Percentiles rank a stretch among this genome's conserved stretches.
phyloP scores from a whole-genome alignment of 192 early-diverging fungal species.

The Umbelopsis ramanniana region DNA sequence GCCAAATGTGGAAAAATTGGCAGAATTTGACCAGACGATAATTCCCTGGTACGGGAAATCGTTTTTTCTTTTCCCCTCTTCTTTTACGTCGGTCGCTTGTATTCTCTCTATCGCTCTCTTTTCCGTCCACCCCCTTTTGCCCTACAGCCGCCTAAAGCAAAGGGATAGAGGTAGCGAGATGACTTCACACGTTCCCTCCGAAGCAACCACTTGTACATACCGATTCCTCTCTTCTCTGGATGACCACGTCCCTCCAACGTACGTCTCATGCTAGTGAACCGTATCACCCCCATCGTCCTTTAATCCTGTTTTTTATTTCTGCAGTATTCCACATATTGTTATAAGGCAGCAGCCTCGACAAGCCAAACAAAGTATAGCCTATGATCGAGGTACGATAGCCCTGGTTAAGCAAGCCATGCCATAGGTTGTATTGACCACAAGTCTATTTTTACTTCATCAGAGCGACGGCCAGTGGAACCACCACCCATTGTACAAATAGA shows the following conservation, averaged over 20 bases:
- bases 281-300: neutral
- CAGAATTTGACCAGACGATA: conserved; percentile 16
- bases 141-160: too few relatives aligned
- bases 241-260: conserved; percentile 19
- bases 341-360: conserved; percentile 2
- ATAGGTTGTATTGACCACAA: neutral
- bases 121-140: neutral
- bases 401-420: too few relatives aligned
- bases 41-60: conserved; percentile 24
- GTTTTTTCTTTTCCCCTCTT: conserved; percentile 11
- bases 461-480: conserved; percentile 12
- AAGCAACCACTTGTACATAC: conserved; percentile 20
- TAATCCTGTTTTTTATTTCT: neutral
- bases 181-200: neutral
- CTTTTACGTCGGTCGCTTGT: too few relatives aligned
- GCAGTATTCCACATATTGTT: neutral
- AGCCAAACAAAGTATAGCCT: conserved; percentile 14
- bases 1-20: conserved; percentile 22
- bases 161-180: too few relatives aligned
- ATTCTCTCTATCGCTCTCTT: neutral
- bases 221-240: conserved; percentile 20
- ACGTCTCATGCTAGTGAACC: too few relatives aligned
- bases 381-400: conserved; percentile 18
- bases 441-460: neutral
- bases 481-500: conserved; percentile 20